phyloP scores from a whole-genome alignment of 2,329 filamentous ascomycete species.

The Metarhizium humberi region DNA sequence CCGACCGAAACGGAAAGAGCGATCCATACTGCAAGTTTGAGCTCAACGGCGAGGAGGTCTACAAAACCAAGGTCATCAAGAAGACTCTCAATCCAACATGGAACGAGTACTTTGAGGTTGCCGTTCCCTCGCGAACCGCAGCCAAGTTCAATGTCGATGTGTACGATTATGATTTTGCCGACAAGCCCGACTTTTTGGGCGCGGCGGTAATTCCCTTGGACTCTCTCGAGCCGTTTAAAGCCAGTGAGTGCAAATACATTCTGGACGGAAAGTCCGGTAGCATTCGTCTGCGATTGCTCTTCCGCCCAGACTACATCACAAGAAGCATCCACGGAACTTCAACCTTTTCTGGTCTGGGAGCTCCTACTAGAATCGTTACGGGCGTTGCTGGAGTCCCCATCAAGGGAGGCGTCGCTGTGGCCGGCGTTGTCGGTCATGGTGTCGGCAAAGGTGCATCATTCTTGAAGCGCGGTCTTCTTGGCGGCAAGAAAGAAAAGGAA shows the following conservation, averaged over 20 bases:
- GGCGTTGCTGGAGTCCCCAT: constrained; percentile 79
- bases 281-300: constrained; percentile 75
- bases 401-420: constrained; percentile 78
- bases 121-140: constrained; percentile 72
- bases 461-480: constrained; percentile 73
- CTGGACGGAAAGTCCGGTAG: constrained; percentile 86
- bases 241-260: constrained; percentile 62
- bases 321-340: constrained; percentile 81
- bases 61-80: constrained; percentile 94
- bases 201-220: constrained; percentile 66
- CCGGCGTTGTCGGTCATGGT: constrained; percentile 60
- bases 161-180: constrained; percentile 94
- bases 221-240: constrained; percentile 74
- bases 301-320: constrained; percentile 86
- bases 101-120: constrained; percentile 92
- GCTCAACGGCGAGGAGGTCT: constrained; percentile 78
- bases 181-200: constrained; percentile 88
- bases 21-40: constrained; percentile 96
- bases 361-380: constrained; percentile 79
- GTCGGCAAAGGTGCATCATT: constrained; percentile 89
- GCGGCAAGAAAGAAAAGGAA: constrained; percentile 58
- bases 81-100: constrained; percentile 91
- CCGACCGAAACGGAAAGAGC: constrained; percentile 92
- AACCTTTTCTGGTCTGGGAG: constrained; percentile 83
- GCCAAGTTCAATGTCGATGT: constrained; percentile 77